Evolutionary conservation across 129 eudicot species (phyloP), one percentile per base, ranked within the genome.

Genomic region (Chrysanthemum makinoi): DNA sequence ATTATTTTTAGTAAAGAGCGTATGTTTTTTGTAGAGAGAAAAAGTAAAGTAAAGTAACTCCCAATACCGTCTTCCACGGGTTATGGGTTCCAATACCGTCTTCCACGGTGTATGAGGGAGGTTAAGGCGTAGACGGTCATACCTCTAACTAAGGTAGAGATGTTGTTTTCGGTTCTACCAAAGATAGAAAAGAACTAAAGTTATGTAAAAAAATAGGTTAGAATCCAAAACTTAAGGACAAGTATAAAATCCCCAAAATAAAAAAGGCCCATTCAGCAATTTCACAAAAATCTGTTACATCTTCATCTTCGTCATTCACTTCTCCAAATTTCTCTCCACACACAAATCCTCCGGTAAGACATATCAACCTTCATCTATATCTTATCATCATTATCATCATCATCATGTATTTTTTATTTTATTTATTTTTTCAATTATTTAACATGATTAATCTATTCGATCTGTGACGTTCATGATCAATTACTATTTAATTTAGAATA

Each of bases 261-360:
- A 47, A 4, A 4, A 65, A 65, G 47, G 39, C 68, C 74, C 60
- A 67, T 76, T 57, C 20, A 50, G 61, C 66, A 66, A 54, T 19
- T 65, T 74, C 72, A 66, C 12, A 54, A 50, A 62, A 62, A 12
- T 73, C 77, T 17, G 7, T 49, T 17, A 39, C 46, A 22, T 20
- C 64, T 22, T 18, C 10, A 18, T 43, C 49, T 52, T 51, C 33
- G 61, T 10, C 68, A 15, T 50, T 18, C 72, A 18, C 48, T 65
- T 55, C 65, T 56, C 65, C 43, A 75, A 26, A 28, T 39, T 39
- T 39, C 46, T 6, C 1, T 8, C 46, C 46, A 1, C 10, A 6
- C 58, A 71, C 66, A 54, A 50, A 4, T 5, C 55, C 1, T n/a
- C 47, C 15, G 68, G 69, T 75, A 58, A 67, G 68, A 58, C 24